Evolutionary conservation across 163 green algal species (phyloP).

Genomic region (Chlamydomonas reinhardtii): DNA sequence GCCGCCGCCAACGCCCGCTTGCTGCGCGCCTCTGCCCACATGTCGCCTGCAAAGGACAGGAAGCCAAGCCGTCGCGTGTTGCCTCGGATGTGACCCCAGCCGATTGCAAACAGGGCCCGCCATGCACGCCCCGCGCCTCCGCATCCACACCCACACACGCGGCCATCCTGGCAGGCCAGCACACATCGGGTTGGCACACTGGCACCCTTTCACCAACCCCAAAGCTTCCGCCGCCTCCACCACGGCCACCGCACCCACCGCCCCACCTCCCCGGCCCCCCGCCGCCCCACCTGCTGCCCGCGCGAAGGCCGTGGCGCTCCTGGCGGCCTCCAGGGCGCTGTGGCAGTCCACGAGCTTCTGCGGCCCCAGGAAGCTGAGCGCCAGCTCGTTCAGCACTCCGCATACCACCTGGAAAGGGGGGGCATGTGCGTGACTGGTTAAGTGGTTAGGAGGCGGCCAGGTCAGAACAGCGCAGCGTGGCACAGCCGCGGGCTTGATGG

Average conservation of each 20-base stretch:
- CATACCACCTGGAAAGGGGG: background rate
- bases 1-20: background rate
- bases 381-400: slow-evolving; percentile 31
- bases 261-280: too few species aligned
- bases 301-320: background rate
- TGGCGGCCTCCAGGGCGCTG: background rate
- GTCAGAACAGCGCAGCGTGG: too few species aligned
- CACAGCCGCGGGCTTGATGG: too few species aligned
- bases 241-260: too few species aligned
- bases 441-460: background rate
- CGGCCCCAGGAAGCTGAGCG: slow-evolving; percentile 11
- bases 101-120: background rate
- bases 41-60: slow-evolving; percentile 33
- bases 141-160: background rate
- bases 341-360: background rate
- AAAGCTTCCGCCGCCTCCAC: background rate
- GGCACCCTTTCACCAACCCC: too few species aligned
- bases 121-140: background rate
- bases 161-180: background rate
- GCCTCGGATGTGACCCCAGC: too few species aligned
- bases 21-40: slow-evolving; percentile 16
- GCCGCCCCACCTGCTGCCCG: background rate
- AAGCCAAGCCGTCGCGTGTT: too few species aligned
- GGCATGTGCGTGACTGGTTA: too few species aligned
- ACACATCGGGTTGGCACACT: background rate